phyloP scores from a whole-genome alignment of 208 protist species.

The Borovskyia barvae region DNA sequence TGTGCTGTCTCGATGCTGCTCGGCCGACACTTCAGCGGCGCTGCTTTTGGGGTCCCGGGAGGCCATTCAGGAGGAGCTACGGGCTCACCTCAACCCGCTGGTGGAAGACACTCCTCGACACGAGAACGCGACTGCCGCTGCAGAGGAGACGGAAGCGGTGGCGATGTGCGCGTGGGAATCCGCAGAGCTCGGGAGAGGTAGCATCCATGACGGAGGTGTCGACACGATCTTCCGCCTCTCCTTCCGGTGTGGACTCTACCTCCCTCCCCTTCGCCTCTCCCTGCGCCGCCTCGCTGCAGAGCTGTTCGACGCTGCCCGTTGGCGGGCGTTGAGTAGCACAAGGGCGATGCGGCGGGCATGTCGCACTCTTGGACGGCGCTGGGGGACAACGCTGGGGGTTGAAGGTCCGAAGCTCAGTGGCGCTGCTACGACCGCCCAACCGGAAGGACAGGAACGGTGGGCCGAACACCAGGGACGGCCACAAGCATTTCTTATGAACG shows the following conservation, averaged over 20 bases:
- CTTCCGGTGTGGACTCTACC: slow-evolving; percentile 7
- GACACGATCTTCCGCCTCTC: background rate
- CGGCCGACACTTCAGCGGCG: too few relatives aligned
- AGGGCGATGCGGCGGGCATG: slow-evolving; percentile 4
- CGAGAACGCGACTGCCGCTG: background rate
- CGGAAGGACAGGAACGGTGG: too few relatives aligned
- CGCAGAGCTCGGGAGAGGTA: background rate
- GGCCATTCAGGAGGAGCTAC: background rate
- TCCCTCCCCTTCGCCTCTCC: slow-evolving; percentile 10
- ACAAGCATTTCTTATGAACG: too few relatives aligned
- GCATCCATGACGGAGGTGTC: background rate
- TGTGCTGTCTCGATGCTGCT: too few relatives aligned
- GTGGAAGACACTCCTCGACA: background rate
- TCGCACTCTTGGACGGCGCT: background rate
- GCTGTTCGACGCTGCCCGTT: slow-evolving; percentile 8
- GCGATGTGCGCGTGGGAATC: background rate
- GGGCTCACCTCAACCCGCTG: background rate
- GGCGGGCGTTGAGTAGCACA: background rate
- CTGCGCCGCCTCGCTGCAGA: slow-evolving; percentile 17
- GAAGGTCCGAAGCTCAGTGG: too few relatives aligned
- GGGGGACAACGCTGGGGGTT: too few relatives aligned
- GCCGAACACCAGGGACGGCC: too few relatives aligned
- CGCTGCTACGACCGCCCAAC: too few relatives aligned
- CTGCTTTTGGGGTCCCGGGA: background rate
- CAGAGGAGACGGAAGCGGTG: background rate